Evolutionary conservation across 2,329 filamentous ascomycete species (phyloP).

Genomic region (Fusarium nanum): DNA sequence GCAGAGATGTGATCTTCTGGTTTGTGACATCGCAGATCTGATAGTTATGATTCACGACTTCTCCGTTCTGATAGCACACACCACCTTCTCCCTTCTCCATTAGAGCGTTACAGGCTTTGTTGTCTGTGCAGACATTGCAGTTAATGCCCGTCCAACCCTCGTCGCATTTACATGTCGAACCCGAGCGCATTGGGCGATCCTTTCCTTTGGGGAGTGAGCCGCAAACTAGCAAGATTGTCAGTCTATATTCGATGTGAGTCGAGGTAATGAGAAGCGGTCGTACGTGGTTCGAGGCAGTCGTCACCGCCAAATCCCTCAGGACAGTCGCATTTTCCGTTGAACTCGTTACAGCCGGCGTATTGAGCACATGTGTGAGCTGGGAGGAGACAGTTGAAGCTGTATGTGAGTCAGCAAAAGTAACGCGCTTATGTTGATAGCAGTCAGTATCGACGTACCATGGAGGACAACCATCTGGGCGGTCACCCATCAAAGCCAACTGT

Average conservation of each 20-base stretch:
- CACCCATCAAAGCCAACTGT: constrained; percentile 76
- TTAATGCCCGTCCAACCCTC: constrained; percentile 97
- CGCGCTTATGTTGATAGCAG: neutral
- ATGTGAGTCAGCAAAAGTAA: constrained; percentile 26
- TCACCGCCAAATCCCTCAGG: constrained; percentile 93
- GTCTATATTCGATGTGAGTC: neutral
- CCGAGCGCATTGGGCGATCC: constrained; percentile 79
- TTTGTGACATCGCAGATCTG: constrained; percentile 99
- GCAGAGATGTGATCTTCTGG: constrained; percentile 86
- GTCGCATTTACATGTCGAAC: constrained; percentile 82
- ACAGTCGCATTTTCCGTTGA: constrained; percentile 92
- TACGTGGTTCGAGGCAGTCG: constrained; percentile 87
- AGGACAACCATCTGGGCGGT: constrained; percentile 80
- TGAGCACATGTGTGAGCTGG: constrained; percentile 92
- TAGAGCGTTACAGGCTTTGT: constrained; percentile 86
- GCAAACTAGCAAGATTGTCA: constrained; percentile 68
- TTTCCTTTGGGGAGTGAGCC: constrained; percentile 85
- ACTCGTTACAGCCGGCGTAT: constrained; percentile 88
- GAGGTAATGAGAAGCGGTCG: constrained; percentile 41
- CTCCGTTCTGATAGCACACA: constrained; percentile 90
- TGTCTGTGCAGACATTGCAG: constrained; percentile 91
- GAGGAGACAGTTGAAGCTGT: constrained; percentile 96
- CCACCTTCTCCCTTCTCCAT: constrained; percentile 86
- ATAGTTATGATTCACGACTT: constrained; percentile 93
- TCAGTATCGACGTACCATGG: constrained; percentile 67